phyloP scores from a whole-genome alignment of 495 filamentous ascomycete genomes.

The Immersiella caudata region DNA sequence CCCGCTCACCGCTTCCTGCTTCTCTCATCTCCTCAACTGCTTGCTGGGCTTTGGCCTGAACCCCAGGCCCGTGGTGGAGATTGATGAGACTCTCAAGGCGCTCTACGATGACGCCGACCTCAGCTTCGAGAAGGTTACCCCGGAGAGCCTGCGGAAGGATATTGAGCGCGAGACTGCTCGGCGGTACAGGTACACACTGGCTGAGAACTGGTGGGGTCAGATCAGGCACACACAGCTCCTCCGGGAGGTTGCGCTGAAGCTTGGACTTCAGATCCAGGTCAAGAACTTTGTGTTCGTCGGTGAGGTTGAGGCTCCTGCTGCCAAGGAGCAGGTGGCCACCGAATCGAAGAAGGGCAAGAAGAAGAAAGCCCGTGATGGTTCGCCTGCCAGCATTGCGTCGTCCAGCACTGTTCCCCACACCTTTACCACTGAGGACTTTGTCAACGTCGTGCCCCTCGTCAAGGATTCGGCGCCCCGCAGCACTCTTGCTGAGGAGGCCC shows the following conservation, averaged over 20 bases:
- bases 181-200: constrained; percentile 76
- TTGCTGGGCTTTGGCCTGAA: constrained; percentile 80
- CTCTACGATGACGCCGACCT: constrained; percentile 86
- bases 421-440: constrained; percentile 81
- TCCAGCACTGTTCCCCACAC: constrained; percentile 56
- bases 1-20: constrained; percentile 71
- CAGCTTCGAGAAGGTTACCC: constrained; percentile 74
- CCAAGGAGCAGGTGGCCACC: constrained; percentile 40
- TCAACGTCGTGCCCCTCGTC: constrained; percentile 88
- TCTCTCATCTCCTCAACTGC: constrained; percentile 93
- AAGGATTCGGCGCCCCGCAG: constrained; percentile 92
- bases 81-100: constrained; percentile 70
- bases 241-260: constrained; percentile 84
- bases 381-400: constrained; percentile 57
- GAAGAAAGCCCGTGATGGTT: constrained; percentile 62
- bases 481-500: constrained; percentile 87
- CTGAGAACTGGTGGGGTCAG: constrained; percentile 63
- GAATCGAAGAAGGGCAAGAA: constrained; percentile 69
- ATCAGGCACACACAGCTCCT: constrained; percentile 80
- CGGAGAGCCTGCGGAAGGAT: constrained; percentile 67
- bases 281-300: constrained; percentile 77
- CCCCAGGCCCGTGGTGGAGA: constrained; percentile 70
- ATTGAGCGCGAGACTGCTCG: constrained; percentile 71
- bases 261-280: constrained; percentile 84
- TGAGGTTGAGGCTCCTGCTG: constrained; percentile 27